Evolutionary conservation across 371 early-diverging fungal species (phyloP).

Genomic region (Mortierella sp.): DNA sequence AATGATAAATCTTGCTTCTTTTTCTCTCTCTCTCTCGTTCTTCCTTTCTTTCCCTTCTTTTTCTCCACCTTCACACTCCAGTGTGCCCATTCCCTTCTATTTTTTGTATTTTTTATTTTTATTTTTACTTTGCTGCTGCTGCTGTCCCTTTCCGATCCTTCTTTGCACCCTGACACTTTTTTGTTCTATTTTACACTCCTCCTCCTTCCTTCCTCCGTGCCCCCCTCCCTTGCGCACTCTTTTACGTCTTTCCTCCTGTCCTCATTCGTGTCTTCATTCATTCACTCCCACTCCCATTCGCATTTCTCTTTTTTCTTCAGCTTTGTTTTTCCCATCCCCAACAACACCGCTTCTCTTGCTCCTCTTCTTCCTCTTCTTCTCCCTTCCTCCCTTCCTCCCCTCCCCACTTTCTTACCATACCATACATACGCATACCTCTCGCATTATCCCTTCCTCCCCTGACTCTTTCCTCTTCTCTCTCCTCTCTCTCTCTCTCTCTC

Average conservation of each 20-base stretch:
- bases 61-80: background rate
- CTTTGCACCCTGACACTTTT: slow-evolving; percentile 4
- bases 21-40: background rate
- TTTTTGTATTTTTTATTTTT: background rate
- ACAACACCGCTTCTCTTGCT: background rate
- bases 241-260: background rate
- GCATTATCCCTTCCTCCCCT: background rate
- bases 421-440: slow-evolving; percentile 8
- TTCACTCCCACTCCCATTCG: background rate
- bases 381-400: background rate
- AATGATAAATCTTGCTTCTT: background rate
- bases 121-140: background rate
- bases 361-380: background rate
- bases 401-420: background rate
- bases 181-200: background rate
- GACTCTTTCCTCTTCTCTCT: background rate
- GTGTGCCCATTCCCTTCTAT: background rate
- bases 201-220: background rate
- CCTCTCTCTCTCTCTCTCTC: slow-evolving; percentile 18
- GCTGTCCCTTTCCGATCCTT: background rate
- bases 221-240: background rate
- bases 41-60: background rate
- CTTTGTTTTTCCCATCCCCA: background rate
- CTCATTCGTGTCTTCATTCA: slow-evolving; percentile 6
- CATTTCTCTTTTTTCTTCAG: background rate